Evolutionary conservation across 2,329 filamentous ascomycete genomes (phyloP).

Genomic region (Penicillium rolfsii): DNA sequence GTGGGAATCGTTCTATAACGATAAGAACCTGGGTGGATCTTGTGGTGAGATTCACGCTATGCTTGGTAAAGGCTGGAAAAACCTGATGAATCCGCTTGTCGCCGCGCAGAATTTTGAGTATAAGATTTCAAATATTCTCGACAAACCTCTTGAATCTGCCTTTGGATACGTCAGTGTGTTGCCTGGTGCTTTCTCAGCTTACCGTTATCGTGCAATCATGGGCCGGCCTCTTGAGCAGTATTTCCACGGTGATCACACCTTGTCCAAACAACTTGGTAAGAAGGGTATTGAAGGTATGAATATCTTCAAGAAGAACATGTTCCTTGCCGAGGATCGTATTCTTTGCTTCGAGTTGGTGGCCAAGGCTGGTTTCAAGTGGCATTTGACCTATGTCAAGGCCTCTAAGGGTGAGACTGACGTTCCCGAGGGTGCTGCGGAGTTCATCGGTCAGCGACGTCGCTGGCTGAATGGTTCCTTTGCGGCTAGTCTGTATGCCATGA

Average conservation of each 20-base stretch:
- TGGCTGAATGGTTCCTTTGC: conserved; percentile 99
- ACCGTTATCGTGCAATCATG: conserved; percentile 96
- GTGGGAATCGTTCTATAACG: conserved; percentile 99
- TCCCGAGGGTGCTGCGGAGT: conserved; percentile 90
- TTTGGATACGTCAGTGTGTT: conserved; percentile 97
- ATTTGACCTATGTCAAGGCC: conserved; percentile 95
- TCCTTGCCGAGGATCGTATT: conserved; percentile 99
- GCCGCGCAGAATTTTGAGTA: conserved; percentile 98
- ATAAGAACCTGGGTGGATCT: conserved; percentile 95
- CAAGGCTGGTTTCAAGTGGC: conserved; percentile 98
- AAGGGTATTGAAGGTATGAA: conserved; percentile 99
- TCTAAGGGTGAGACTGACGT: conserved; percentile 99
- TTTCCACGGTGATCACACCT: conserved; percentile 97
- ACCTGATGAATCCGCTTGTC: conserved; percentile 89
- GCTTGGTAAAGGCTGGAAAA: conserved; percentile 84
- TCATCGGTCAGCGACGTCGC: conserved; percentile 93
- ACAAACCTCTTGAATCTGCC: conserved; percentile 92
- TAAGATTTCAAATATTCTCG: conserved; percentile 98
- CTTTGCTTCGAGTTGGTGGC: conserved; percentile 97
- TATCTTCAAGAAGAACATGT: conserved; percentile 99
- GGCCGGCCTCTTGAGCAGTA: conserved; percentile 94
- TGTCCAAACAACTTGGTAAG: conserved; percentile 90
- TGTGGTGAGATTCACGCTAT: conserved; percentile 98
- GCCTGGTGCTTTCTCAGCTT: conserved; percentile 96
- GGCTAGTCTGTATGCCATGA: conserved; percentile 90